Conservation (phyloP, 768 basidiomycete genomes). For the Mycena alexandri region DNA sequence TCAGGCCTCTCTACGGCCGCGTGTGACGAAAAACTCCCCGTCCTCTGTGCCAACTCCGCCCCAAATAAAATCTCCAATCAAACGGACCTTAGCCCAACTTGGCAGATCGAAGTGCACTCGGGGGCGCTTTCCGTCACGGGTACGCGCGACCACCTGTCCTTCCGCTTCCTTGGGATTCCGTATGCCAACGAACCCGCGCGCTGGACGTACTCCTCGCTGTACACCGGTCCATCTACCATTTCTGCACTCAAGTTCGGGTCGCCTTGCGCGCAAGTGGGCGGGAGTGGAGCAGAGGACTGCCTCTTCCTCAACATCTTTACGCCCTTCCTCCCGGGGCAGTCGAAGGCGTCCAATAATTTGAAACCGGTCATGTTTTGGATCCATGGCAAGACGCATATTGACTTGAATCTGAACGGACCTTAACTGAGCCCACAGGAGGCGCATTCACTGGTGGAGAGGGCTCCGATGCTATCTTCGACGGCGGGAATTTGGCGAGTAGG, state of each 20-base stretch:
- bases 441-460: constrained; percentile 58
- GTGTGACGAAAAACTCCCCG: constrained; percentile 28
- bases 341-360: constrained; percentile 35
- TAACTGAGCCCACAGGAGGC: constrained; percentile 37
- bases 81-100: constrained; percentile 36
- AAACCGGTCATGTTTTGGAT: constrained; percentile 66
- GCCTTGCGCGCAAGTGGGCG: constrained; percentile 46
- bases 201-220: constrained; percentile 57
- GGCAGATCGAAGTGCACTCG: constrained; percentile 31
- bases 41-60: constrained; percentile 36
- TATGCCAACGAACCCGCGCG: constrained; percentile 59
- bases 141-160: constrained; percentile 59
- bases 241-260: constrained; percentile 50
- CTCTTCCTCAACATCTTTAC: constrained; percentile 64
- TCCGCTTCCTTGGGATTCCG: constrained; percentile 66
- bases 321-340: constrained; percentile 47
- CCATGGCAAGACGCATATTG: constrained; percentile 46
- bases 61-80: constrained; percentile 31
- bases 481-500: constrained; percentile 59
- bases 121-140: constrained; percentile 31
- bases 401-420: no score
- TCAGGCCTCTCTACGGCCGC: constrained; percentile 25
- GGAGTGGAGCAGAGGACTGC: constrained; percentile 54
- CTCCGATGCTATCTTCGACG: constrained; percentile 56
- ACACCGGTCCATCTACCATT: constrained; percentile 42